phyloP scores from a whole-genome alignment of 768 basidiomycete genomes.

The Vararia minispora region DNA sequence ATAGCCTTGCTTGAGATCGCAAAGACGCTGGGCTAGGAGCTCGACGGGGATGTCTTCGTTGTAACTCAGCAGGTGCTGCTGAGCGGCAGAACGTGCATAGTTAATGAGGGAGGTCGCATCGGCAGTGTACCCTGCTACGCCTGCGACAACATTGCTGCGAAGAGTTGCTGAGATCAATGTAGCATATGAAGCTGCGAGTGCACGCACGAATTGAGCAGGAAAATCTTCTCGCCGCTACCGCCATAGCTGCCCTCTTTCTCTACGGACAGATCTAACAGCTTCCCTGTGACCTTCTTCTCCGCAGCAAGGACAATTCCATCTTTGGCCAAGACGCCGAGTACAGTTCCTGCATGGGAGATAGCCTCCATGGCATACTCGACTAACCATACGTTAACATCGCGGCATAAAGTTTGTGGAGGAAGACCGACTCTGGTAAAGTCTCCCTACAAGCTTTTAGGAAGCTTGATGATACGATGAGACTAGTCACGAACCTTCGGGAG shows the following conservation, averaged over 20 bases:
- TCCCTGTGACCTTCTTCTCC: slow-evolving; percentile 98
- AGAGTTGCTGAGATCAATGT: slow-evolving; percentile 3
- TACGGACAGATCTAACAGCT: slow-evolving; percentile 84
- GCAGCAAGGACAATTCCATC: slow-evolving; percentile 89
- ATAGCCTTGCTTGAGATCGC: slow-evolving; percentile 97
- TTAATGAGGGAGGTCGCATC: slow-evolving; percentile 98
- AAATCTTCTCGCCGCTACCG: slow-evolving; percentile 98
- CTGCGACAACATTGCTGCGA: slow-evolving; percentile 83
- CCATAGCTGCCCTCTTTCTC: slow-evolving; percentile 85
- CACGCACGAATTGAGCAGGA: slow-evolving; percentile 82
- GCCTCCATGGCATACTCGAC: slow-evolving; percentile 99
- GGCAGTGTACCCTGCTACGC: slow-evolving; percentile 91
- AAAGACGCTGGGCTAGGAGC: slow-evolving; percentile 83
- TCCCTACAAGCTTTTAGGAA: slow-evolving; percentile 61
- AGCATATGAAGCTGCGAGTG: background rate
- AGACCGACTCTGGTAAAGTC: slow-evolving; percentile 87
- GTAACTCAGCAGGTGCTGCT: slow-evolving; percentile 79
- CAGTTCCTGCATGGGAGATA: slow-evolving; percentile 91
- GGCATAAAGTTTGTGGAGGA: background rate
- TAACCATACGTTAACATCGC: slow-evolving; percentile 20
- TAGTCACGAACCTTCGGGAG: slow-evolving; percentile 71
- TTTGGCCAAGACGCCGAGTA: slow-evolving; percentile 84
- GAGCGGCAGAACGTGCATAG: slow-evolving; percentile 84
- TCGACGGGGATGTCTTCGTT: slow-evolving; percentile 99
- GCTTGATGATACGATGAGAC: slow-evolving; percentile 3